Evolutionary conservation across 2,329 filamentous ascomycete genomes (phyloP), one percentile per base, ranked within the genome.

Genomic region (Phoma sp.): DNA sequence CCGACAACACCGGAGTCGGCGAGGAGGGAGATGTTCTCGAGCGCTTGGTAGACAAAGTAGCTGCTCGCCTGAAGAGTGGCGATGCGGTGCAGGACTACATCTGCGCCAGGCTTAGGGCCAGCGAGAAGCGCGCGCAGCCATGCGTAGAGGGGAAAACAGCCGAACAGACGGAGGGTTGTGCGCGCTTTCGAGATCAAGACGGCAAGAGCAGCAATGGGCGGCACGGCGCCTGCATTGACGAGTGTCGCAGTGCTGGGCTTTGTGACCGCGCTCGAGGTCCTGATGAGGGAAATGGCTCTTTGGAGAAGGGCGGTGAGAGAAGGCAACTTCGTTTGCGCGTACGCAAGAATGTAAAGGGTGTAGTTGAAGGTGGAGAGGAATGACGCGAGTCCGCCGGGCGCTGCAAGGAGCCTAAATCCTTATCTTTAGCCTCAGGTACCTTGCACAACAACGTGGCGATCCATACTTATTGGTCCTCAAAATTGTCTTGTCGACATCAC

Each of bases 291-390:
- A 41, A 78, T 64, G 32, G 75, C 67, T 46, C 62, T 65, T 38
- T 69, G 62, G 3, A 68, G 59, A 32, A 69, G 58, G 48, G 51
- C 25, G 3, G 68, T 57, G 37, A 78, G 58, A 31, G 74, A 62
- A 12, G 70, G 65, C 4, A 72, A 71, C 51, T 75, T 77, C 13
- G 76, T 68, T 51, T 78, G 74, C 38, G 77, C 67, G 67, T 78
- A 77, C 33, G 76, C 73, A 60, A 79, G 72, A 50, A 79, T 72
- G 67, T 79, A 80, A 62, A 80, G 74, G 46, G 73, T 72, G 69
- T 79, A 80, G 68, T 79, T 80, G 69, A 79, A 73, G 41, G 77
- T 79, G 43, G 77, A 78, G 63, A 80, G 77, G 70, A 78, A 77
- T 21, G 77, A 64, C 58, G 71, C 74, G 60, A 79, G 72, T 39